Percentiles rank a stretch among this genome's conserved stretches.
phyloP scores from a whole-genome alignment of 352 stramenopile genomes.

The Phytopythium boreale region DNA sequence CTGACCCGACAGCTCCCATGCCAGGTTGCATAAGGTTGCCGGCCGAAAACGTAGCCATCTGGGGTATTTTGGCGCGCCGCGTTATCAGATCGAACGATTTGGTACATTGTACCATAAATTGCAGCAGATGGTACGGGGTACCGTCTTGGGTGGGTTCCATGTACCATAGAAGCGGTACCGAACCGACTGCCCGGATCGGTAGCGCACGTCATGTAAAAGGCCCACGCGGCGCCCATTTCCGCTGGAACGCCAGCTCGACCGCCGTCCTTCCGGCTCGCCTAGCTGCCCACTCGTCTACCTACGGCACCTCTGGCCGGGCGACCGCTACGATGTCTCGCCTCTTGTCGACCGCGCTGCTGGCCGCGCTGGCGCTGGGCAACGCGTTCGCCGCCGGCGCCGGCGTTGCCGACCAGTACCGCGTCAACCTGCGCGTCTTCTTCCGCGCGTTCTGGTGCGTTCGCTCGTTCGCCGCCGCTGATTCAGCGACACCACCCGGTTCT shows the following conservation, averaged over 20 bases:
- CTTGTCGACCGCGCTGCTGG: constrained; percentile 19
- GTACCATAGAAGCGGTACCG: neutral
- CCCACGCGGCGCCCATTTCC: constrained; percentile 2
- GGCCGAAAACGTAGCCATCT: neutral
- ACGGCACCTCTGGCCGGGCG: neutral
- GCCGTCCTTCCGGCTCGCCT: no score
- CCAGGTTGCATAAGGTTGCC: neutral
- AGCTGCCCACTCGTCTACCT: no score
- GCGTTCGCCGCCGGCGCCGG: constrained; percentile 8
- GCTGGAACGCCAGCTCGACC: neutral
- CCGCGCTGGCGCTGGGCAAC: constrained; percentile 11
- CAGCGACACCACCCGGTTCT: neutral
- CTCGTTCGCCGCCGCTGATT: neutral
- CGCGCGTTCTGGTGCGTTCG: constrained; percentile 63
- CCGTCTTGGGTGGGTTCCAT: neutral
- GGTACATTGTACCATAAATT: neutral
- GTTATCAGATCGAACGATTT: neutral
- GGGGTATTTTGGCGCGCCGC: neutral
- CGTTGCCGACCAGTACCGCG: constrained; percentile 34
- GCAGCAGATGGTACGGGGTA: neutral
- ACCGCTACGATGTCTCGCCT: neutral
- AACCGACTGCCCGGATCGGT: neutral
- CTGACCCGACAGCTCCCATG: no score
- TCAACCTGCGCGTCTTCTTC: constrained; percentile 69
- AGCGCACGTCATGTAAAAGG: neutral